Evolutionary conservation across 805 yeast species (phyloP).

Genomic region (Myxozyma udenii): DNA sequence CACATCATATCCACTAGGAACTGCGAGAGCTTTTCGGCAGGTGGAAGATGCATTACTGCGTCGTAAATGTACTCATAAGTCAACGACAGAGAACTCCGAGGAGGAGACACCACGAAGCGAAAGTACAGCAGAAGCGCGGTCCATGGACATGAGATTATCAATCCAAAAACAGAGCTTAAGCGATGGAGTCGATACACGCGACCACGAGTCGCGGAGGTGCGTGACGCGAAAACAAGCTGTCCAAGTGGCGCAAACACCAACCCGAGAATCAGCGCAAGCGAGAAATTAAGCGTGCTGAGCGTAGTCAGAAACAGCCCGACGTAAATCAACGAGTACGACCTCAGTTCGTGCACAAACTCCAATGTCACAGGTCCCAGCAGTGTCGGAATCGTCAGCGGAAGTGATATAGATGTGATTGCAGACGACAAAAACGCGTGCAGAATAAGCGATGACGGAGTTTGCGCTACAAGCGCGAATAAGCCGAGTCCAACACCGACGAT

Average conservation of each 20-base stretch:
- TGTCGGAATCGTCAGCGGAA: not conserved
- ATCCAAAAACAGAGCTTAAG: conserved; percentile 32
- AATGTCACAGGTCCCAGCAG: not conserved
- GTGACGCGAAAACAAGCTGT: conserved; percentile 35
- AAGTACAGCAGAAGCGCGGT: conserved; percentile 37
- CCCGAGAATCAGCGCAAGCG: conserved; percentile 73
- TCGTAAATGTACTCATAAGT: not conserved
- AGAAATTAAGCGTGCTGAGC: conserved; percentile 75
- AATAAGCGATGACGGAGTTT: conserved; percentile 6
- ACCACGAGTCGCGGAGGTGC: conserved; percentile 1
- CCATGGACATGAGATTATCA: conserved; percentile 48
- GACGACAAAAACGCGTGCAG: not conserved
- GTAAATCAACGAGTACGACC: conserved; percentile 15
- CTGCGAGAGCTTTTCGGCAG: not conserved
- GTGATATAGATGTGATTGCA: not conserved
- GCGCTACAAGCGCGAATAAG: conserved; percentile 1
- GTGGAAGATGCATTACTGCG: not conserved
- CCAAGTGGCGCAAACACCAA: conserved; percentile 72
- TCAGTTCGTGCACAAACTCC: conserved; percentile 16
- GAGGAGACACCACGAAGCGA: conserved; percentile 37
- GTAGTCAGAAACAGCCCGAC: conserved; percentile 68
- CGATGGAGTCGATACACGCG: conserved; percentile 4
- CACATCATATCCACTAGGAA: conserved; percentile 42
- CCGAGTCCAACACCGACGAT: conserved; percentile 29
- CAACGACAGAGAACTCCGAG: not conserved